Base-by-base conservation (phyloP, 129 eudicot species). In the Ambrosia trifida region DNA sequence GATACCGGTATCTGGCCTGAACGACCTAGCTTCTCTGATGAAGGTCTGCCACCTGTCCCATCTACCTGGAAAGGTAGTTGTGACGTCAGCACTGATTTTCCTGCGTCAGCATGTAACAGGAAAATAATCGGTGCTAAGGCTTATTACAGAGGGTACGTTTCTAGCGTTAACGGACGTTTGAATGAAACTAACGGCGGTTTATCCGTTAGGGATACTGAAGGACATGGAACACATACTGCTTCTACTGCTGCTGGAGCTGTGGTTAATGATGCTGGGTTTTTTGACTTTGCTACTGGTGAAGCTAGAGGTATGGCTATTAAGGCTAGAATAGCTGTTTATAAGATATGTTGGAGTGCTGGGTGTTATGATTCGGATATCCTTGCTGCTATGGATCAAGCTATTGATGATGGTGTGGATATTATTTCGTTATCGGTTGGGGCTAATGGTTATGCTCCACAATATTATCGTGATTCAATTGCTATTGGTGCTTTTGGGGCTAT, bases 1-100 rank as follows among this genome's bases (percentile, higher is more conserved):
- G 99, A 95, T 50, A 95, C 99, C 10, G 99, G 99, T 1, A 90
- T 95, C 64, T 95, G 99, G 99, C 99, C 99, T 2, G 97, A 90
- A 50, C 70, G 87, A 3, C 76, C 60, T 43, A 95, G 99, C 49
- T 95, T 95, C 75, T 69, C 82, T 41, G 97, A 90, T 13, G 86
- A 85, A 13, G 94, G 89, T 0, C 77, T 87, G n/a, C 70, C 91
- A 0, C 85, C 87, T 10, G 91, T 90, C 46, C 97, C 99, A 0
- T 40, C 85, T 0, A 59, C 32, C 0, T 95, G 99, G 99, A 90
- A 84, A 70, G 99, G 97, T 11, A 78, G 63, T 0, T 95, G 99
- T 66, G 97, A 78, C 10, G 73, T 73, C 11, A 54, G 79, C 7
- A 58, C 82, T 14, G 87, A 84, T 52, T 94, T 90, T 59, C 96